Percentiles rank a stretch among this genome's conserved stretches.
Evolutionary conservation across 495 filamentous ascomycete genomes (phyloP).

Genomic region (Opeltia flavorubescens): DNA sequence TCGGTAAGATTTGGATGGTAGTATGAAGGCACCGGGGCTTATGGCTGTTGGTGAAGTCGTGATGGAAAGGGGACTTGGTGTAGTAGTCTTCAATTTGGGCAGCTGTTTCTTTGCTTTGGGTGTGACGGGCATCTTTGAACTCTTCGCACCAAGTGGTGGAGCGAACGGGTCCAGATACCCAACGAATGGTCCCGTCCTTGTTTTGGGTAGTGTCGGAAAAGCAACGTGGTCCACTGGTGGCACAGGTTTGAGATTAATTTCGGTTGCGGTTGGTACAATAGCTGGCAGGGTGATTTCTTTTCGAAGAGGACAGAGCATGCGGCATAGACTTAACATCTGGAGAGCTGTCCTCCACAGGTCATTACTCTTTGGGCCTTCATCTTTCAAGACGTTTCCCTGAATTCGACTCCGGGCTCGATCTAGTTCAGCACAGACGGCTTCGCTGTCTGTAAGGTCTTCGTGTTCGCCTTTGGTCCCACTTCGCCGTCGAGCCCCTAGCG

Average conservation of each 20-base stretch:
- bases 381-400: slow-evolving; percentile 10
- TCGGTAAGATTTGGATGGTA: slow-evolving; percentile 1
- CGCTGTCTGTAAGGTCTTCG: slow-evolving; percentile 13
- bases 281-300: not conserved
- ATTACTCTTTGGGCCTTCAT: slow-evolving; percentile 15
- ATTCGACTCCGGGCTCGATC: slow-evolving; percentile 15
- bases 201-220: not conserved
- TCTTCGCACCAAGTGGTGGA: not conserved
- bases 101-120: not conserved
- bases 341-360: slow-evolving; percentile 24
- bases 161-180: not conserved
- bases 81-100: not conserved
- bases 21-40: not conserved
- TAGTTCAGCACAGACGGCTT: slow-evolving; percentile 16
- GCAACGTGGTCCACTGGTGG: not conserved
- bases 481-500: slow-evolving; percentile 4
- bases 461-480: slow-evolving; percentile 11
- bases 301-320: slow-evolving; percentile 16
- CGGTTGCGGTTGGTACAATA: not conserved
- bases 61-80: slow-evolving; percentile 5
- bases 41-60: slow-evolving; percentile 3
- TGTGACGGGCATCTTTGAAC: not conserved
- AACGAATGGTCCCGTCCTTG: not conserved
- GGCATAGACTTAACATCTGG: slow-evolving; percentile 20
- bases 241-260: not conserved